Evolutionary conservation across 441 rosid genomes (phyloP).

Genomic region (Macaranga tanarius): DNA sequence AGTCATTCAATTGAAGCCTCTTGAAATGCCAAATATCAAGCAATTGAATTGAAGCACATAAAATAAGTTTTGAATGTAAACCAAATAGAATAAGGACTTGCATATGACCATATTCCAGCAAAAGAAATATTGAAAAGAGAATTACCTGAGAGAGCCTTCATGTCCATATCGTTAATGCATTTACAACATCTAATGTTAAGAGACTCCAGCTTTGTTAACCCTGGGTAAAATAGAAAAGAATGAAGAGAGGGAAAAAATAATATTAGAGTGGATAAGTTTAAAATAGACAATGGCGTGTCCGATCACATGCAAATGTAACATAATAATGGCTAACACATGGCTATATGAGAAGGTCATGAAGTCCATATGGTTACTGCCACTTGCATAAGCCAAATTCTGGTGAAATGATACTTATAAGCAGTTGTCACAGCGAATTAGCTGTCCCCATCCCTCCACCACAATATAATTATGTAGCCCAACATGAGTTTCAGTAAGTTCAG

Average conservation of each 20-base stretch:
- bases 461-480: not conserved
- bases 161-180: constrained; percentile 65
- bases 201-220: constrained; percentile 58
- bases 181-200: constrained; percentile 75
- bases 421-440: not conserved
- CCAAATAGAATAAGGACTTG: not conserved
- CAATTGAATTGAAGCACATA: too few species aligned
- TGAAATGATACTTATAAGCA: not conserved
- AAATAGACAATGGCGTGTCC: not conserved
- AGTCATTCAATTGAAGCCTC: not conserved
- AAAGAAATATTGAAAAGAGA: constrained; percentile 1
- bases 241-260: not conserved
- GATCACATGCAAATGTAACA: not conserved
- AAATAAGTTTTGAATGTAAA: too few species aligned
- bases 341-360: not conserved
- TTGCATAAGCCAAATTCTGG: not conserved
- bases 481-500: not conserved
- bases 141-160: constrained; percentile 66
- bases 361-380: not conserved
- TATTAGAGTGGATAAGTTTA: not conserved
- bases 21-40: too few species aligned
- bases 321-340: not conserved
- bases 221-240: constrained; percentile 33
- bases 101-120: not conserved
- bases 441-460: not conserved